These are phyloP conservation scores for Phlyctochytrium arcticum DNA, from an alignment of 192 early-diverging fungal species.

Conservation along the genomic window DNA sequence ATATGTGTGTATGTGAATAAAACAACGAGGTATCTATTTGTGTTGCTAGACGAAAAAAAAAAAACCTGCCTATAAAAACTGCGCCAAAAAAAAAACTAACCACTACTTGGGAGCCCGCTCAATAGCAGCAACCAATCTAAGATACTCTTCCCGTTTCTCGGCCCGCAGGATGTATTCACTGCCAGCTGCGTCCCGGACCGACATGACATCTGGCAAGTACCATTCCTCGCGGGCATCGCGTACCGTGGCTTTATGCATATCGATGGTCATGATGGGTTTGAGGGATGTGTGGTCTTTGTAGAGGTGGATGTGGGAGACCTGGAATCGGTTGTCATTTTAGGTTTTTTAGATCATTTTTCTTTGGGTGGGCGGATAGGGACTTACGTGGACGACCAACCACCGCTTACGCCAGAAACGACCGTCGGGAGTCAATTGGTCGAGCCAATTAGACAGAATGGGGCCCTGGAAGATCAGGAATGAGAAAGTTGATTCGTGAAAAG, in stretches of 20 bases:
- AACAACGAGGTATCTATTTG: no score
- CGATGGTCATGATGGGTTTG: neutral
- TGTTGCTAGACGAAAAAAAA: no score
- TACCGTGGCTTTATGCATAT: neutral
- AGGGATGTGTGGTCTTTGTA: neutral
- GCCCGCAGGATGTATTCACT: conserved; percentile 2
- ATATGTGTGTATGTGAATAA: no score
- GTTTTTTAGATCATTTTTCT: neutral
- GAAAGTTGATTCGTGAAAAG: neutral
- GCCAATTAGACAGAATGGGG: conserved; percentile 3
- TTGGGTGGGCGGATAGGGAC: neutral
- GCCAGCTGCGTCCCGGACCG: neutral
- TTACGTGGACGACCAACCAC: conserved; percentile 5
- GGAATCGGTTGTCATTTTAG: no score
- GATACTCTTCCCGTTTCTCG: neutral
- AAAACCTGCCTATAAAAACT: no score
- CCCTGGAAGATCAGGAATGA: neutral
- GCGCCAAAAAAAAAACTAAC: no score
- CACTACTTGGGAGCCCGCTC: no score
- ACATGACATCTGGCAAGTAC: conserved; percentile 5
- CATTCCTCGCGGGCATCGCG: neutral
- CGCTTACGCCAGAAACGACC: neutral
- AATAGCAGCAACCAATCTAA: conserved; percentile 3
- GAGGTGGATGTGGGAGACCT: neutral
- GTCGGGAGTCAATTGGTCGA: conserved; percentile 2